phyloP scores from a whole-genome alignment of 352 stramenopile genomes.

The Globisporangium megalacanthum region DNA sequence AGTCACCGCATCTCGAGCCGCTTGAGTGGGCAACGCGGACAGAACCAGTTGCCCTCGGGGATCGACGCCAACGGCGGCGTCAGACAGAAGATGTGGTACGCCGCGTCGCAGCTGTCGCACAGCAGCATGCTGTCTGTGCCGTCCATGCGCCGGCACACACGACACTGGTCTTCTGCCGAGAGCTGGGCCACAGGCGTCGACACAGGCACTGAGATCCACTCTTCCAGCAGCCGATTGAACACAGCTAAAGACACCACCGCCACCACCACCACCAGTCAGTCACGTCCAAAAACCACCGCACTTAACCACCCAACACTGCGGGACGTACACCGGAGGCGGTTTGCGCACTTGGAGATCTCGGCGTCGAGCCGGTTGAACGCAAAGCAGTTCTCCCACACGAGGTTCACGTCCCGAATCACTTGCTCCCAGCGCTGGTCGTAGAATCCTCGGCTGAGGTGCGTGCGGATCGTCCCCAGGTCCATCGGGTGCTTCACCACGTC shows the following conservation, averaged over 20 bases:
- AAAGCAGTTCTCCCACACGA: constrained; percentile 86
- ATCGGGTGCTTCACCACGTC: constrained; percentile 80
- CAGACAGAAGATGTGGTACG: constrained; percentile 82
- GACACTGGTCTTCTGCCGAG: constrained; percentile 66
- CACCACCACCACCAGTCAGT: not conserved
- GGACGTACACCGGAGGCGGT: constrained; percentile 70
- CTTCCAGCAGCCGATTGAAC: constrained; percentile 74
- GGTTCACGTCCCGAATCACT: constrained; percentile 57
- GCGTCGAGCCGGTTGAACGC: constrained; percentile 74
- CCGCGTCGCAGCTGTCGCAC: constrained; percentile 81
- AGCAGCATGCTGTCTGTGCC: constrained; percentile 72
- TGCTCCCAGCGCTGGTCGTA: constrained; percentile 58
- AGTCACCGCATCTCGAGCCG: constrained; percentile 18
- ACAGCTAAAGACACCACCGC: constrained; percentile 33
- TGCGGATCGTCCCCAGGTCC: constrained; percentile 89
- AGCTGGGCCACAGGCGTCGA: constrained; percentile 49
- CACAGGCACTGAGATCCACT: constrained; percentile 55
- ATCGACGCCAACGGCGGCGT: constrained; percentile 53
- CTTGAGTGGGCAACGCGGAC: constrained; percentile 55
- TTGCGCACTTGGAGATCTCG: constrained; percentile 76
- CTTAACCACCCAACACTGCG: not conserved
- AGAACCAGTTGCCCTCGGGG: constrained; percentile 78
- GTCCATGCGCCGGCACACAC: constrained; percentile 55
- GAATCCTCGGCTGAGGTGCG: constrained; percentile 56
- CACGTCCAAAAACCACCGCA: not conserved